These are phyloP conservation scores for Tolypocladium tundrense DNA, from an alignment of 2,329 filamentous ascomycete species.

Conservation along the genomic window DNA sequence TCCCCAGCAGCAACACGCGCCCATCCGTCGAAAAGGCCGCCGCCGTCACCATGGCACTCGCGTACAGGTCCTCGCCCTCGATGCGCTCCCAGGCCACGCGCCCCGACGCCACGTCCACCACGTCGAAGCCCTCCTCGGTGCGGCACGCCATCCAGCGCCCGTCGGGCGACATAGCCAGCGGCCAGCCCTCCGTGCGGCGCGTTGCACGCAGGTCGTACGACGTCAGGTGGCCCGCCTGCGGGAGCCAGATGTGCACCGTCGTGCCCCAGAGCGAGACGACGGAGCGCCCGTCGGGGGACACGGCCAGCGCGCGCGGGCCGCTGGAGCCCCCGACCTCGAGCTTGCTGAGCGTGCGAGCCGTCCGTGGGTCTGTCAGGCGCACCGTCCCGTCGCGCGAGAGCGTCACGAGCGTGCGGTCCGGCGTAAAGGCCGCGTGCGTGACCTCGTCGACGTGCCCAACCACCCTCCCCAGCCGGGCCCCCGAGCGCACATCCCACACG, in stretches of 20 bases:
- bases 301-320: conserved; percentile 21
- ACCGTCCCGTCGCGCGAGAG: conserved; percentile 26
- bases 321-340: conserved; percentile 22
- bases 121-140: conserved; percentile 30
- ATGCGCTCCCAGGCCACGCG: conserved; percentile 16
- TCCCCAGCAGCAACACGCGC: conserved; percentile 20
- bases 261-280: conserved; percentile 28
- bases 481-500: conserved; percentile 21
- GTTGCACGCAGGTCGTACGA: conserved; percentile 24
- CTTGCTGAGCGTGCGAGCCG: conserved; percentile 22
- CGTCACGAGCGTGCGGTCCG: conserved; percentile 21
- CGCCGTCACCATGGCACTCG: conserved; percentile 20
- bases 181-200: conserved; percentile 28
- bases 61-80: conserved; percentile 1
- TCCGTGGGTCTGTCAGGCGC: conserved; percentile 21
- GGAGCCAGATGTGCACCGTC: conserved; percentile 26
- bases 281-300: conserved; percentile 20
- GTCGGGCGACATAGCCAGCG: conserved; percentile 27
- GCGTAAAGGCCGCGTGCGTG: conserved; percentile 26
- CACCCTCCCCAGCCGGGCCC: conserved; percentile 17
- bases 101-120: conserved; percentile 26
- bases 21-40: conserved; percentile 24
- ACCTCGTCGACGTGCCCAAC: conserved; percentile 24
- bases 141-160: conserved; percentile 25
- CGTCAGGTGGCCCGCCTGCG: conserved; percentile 18